These are phyloP conservation scores for Scedosporium minutisporum DNA, from an alignment of 2,329 filamentous ascomycete species.

Conservation along the genomic window DNA sequence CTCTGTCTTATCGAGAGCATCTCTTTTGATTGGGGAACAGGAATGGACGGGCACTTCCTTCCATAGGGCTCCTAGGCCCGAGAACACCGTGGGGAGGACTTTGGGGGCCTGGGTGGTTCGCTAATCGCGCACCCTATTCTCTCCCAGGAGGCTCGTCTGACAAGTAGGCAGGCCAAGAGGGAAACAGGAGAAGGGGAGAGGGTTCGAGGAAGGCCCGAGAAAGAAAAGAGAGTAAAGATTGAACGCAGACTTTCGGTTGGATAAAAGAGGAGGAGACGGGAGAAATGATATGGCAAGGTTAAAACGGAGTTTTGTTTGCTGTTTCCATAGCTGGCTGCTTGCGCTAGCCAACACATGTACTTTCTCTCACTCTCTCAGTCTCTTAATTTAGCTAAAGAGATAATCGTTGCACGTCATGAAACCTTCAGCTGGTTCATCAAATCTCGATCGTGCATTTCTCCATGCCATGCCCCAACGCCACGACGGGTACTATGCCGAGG, in stretches of 20 bases:
- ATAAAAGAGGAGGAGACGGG: not conserved
- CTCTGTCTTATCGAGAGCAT: not conserved
- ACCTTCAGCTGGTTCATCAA: too few relatives aligned
- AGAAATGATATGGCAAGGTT: not conserved
- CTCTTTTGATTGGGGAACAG: not conserved
- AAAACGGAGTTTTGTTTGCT: not conserved
- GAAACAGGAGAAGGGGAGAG: not conserved
- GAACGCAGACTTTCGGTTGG: not conserved
- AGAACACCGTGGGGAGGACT: not conserved
- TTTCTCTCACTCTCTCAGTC: too few relatives aligned
- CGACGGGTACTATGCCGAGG: not conserved
- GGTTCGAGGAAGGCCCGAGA: constrained; percentile 1
- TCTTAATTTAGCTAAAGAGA: too few relatives aligned
- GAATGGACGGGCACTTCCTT: not conserved
- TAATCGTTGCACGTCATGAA: too few relatives aligned
- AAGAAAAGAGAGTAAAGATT: constrained; percentile 6
- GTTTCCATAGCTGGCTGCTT: not conserved
- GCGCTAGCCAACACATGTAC: too few relatives aligned
- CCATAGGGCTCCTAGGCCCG: not conserved
- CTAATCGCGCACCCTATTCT: not conserved
- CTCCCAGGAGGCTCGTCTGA: not conserved
- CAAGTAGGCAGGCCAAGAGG: not conserved
- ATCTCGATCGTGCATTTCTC: too few relatives aligned
- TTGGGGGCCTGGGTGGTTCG: not conserved
- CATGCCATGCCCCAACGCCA: too few relatives aligned